Evolutionary conservation across 345 rosid genomes (phyloP), one percentile per base, ranked within the genome.

Genomic region (Linum tenue): DNA sequence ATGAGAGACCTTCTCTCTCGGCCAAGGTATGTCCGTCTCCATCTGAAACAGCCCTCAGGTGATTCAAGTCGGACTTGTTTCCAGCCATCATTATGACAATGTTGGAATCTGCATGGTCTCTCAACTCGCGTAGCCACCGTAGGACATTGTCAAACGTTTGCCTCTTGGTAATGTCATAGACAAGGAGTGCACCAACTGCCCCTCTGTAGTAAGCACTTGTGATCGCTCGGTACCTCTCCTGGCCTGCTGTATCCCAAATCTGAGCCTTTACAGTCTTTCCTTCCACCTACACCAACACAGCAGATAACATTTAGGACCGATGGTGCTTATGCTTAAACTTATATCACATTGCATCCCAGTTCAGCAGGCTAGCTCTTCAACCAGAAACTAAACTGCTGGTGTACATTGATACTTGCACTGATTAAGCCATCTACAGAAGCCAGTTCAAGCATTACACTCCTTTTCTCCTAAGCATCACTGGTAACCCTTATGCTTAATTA

Each of bases 71-170:
- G 7, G 71, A 72, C 56, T 72, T 72, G 66, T 72, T 72, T 51
- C 76, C 76, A 59, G 72, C 71, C 76, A 73, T 73, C 76, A 73
- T 68, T 41, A 73, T 73, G 65, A 73, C 76, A 67, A 73, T 73
- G 61, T 73, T 73, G 9, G 76, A 73, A 51, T 73, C 76, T 1
- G 76, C 76, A 50, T 73, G 76, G 43, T 73, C 72, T 67, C 76
- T 69, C 69, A 73, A 41, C 37, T 73, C 76, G 41, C 76, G 72
- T 1, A 73, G 72, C 76, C 72, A 73, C 76, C 76, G 67, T 35
- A 44, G 71, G 7, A 68, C 76, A 59, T 73, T 73, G 39, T 73
- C 76, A 59, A 73, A 73, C 10, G 72, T 73, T 59, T 67, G 72
- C 72, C 76, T 67, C 69, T 73, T 73, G 60, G 76, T 73, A 62